Conservation (phyloP, 2,329 filamentous ascomycete genomes). For the Apiospora koreana region DNA sequence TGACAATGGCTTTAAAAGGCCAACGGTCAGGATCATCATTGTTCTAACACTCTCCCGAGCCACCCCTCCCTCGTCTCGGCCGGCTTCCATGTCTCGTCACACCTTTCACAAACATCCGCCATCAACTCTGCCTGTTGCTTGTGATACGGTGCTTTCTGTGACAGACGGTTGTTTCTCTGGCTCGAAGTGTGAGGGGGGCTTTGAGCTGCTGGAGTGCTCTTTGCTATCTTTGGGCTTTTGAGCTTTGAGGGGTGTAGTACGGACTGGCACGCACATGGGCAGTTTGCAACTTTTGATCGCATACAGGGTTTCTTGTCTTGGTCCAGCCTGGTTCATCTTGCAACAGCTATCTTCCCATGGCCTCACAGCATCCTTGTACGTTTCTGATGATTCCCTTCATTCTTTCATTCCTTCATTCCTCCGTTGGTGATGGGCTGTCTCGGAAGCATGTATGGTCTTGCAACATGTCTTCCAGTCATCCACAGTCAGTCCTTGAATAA, state of each 20-base stretch:
- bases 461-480: background rate
- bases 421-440: background rate
- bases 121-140: slow-evolving; percentile 27
- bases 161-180: background rate
- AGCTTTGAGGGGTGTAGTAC: background rate
- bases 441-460: background rate
- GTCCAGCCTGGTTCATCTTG: slow-evolving; percentile 1
- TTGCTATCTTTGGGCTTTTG: background rate
- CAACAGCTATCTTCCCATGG: background rate
- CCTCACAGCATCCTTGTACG: background rate
- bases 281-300: background rate
- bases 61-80: slow-evolving; percentile 11
- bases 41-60: background rate
- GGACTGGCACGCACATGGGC: background rate
- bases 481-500: background rate
- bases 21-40: background rate
- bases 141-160: slow-evolving; percentile 14
- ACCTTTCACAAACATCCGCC: slow-evolving; percentile 42
- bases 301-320: background rate
- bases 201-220: background rate
- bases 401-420: too few species aligned
- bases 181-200: background rate
- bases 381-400: background rate
- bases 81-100: slow-evolving; percentile 22
- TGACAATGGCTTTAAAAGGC: background rate